Conservation (phyloP, 768 basidiomycete genomes). For the Boletus fagicola region DNA sequence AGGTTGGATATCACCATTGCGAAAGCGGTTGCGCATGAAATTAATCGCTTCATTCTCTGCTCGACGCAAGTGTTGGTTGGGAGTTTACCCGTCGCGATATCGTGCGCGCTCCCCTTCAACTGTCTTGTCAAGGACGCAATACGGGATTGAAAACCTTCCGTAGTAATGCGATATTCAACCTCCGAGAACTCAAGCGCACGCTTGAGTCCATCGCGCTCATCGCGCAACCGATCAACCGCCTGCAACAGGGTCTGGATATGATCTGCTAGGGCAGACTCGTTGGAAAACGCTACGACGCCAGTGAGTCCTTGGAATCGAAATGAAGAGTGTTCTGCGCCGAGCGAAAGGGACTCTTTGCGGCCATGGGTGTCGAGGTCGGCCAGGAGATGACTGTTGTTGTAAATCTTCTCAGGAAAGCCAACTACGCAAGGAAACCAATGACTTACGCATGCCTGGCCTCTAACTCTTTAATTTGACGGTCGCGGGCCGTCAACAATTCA, state of each 20-base stretch:
- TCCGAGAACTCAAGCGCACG: slow-evolving; percentile 68
- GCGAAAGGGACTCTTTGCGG: neutral
- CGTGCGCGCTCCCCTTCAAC: slow-evolving; percentile 25
- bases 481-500: slow-evolving; percentile 19
- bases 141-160: slow-evolving; percentile 56
- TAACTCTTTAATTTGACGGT: slow-evolving; percentile 26
- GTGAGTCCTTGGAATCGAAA: neutral
- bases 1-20: slow-evolving; percentile 42
- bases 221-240: slow-evolving; percentile 65
- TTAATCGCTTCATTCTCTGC: slow-evolving; percentile 30
- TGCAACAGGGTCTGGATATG: slow-evolving; percentile 56
- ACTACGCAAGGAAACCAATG: neutral
- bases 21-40: slow-evolving; percentile 35
- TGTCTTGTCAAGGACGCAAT: slow-evolving; percentile 35
- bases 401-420: neutral
- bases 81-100: slow-evolving; percentile 1
- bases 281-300: slow-evolving; percentile 4
- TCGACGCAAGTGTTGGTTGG: slow-evolving; percentile 7
- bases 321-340: neutral
- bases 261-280: slow-evolving; percentile 31
- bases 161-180: slow-evolving; percentile 61
- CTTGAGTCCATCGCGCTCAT: slow-evolving; percentile 61
- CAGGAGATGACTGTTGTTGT: slow-evolving; percentile 19
- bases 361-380: slow-evolving; percentile 14
- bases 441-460: slow-evolving; percentile 29